A percentile compares a stretch with the other conserved stretches of the same genome.
These are phyloP conservation scores for Alternaria dauci DNA, from an alignment of 2,329 filamentous ascomycete species.

Conservation along the genomic window DNA sequence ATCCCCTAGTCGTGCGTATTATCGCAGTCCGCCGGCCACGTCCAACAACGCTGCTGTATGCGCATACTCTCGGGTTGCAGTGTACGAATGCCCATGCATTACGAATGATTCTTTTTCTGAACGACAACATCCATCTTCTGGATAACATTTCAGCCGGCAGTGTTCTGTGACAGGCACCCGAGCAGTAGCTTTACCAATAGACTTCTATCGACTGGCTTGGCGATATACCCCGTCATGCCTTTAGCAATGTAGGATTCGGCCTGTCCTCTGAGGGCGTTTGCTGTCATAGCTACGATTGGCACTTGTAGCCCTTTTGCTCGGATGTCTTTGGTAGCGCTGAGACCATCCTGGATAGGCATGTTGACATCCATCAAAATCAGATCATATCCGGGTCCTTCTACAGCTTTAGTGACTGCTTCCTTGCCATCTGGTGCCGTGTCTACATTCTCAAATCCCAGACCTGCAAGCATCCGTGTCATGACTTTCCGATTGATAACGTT, in stretches of 20 bases:
- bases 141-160: constrained; percentile 12
- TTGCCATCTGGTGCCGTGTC: constrained; percentile 53
- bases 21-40: neutral
- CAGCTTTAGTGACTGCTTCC: constrained; percentile 51
- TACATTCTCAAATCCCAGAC: constrained; percentile 45
- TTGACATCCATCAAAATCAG: constrained; percentile 49
- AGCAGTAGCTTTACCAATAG: constrained; percentile 56
- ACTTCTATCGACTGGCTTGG: constrained; percentile 64
- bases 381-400: constrained; percentile 28
- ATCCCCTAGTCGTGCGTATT: too few species aligned
- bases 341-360: constrained; percentile 47
- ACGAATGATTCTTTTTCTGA: neutral
- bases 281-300: constrained; percentile 65
- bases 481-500: constrained; percentile 60
- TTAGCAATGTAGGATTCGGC: constrained; percentile 62
- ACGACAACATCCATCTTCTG: neutral
- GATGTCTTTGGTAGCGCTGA: constrained; percentile 39
- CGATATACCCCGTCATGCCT: constrained; percentile 65
- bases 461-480: constrained; percentile 57
- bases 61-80: neutral
- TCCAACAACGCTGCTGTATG: neutral
- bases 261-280: constrained; percentile 65
- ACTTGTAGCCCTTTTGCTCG: constrained; percentile 26
- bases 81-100: neutral
- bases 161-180: constrained; percentile 30